Base-by-base conservation (phyloP, 2,329 filamentous ascomycete species). In the Trichoderma pleuroti region DNA sequence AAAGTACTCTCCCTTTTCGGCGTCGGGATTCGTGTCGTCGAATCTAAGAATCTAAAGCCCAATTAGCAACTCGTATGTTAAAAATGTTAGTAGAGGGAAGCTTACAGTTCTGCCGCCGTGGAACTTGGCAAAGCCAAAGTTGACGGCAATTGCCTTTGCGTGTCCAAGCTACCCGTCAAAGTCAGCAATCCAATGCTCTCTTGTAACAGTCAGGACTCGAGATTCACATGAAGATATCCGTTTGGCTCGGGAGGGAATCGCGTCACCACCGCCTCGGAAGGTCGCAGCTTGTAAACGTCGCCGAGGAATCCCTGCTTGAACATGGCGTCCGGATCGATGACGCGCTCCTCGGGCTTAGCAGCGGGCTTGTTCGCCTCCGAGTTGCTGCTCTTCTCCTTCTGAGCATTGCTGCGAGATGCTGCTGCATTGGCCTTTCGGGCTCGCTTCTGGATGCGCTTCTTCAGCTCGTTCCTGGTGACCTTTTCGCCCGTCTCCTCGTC, bases 11-110 rank as follows among this genome's bases (percentile, higher is more conserved):
- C 97, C 93, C 79, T 98, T 92, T 80, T 98, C 96, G 61, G 92
- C 93, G 74, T 94, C 93, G 1, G 96, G 96, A 80, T 98, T 98
- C 16, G 96, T 98, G 77, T 98, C 96, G 79, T 98, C 96, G 80
- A 93, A 97, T 76, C 95, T n/a, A 59, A 68, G 65, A 26, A 68
- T 60, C 65, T 68, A 26, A 12, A 1, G 14, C 28, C 28, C 28
- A 26, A 4, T 68, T 46, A 68, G 9, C 21, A 32, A 34, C 8
- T 6, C 11, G 54, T 26, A 26, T n/a, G 4, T 14, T 14, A 42
- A 46, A n/a, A 10, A 1, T 7, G 10, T 24, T 21, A 8, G 18
- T 5, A 2, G 16, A 14, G 54, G 18, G 7, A 32, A 11, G 54
- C 69, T 60, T 32, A 71, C 54, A 9, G 69, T 77, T 72, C 79